phyloP scores from a whole-genome alignment of 2,329 filamentous ascomycete genomes.

The Ophiocordyceps sinensis region DNA sequence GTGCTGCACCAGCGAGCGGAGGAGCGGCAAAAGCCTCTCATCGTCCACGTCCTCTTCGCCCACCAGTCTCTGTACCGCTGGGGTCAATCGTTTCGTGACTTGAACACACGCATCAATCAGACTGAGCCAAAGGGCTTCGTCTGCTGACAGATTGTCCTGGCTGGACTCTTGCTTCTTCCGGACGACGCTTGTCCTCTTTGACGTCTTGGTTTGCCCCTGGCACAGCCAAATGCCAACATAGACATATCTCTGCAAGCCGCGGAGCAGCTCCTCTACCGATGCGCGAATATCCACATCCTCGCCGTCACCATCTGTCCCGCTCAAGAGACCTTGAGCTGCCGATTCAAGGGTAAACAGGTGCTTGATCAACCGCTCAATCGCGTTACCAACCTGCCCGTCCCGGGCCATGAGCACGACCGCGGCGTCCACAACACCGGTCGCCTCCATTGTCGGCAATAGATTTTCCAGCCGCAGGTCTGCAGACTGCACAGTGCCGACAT shows the following conservation, averaged over 20 bases:
- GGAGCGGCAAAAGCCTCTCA: constrained; percentile 46
- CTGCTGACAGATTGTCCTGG: constrained; percentile 30
- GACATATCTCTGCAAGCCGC: constrained; percentile 73
- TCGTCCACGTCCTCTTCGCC: constrained; percentile 29
- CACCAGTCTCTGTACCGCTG: constrained; percentile 28
- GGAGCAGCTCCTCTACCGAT: constrained; percentile 58
- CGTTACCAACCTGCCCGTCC: constrained; percentile 68
- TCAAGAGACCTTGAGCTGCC: constrained; percentile 59
- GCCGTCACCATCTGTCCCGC: constrained; percentile 42
- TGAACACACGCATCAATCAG: constrained; percentile 46
- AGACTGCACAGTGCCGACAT: constrained; percentile 61
- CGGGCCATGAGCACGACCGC: constrained; percentile 82
- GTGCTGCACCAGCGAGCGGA: constrained; percentile 74
- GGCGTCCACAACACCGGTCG: constrained; percentile 80
- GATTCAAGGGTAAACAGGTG: constrained; percentile 71
- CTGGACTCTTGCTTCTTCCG: constrained; percentile 33
- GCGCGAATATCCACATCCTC: constrained; percentile 36
- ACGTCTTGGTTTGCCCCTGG: constrained; percentile 62
- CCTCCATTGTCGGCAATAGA: constrained; percentile 76
- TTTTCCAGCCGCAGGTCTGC: constrained; percentile 67
- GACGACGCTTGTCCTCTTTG: constrained; percentile 28
- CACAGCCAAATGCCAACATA: constrained; percentile 94
- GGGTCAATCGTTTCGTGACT: constrained; percentile 49
- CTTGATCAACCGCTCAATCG: constrained; percentile 71
- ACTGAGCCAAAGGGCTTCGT: constrained; percentile 45